Evolutionary conservation across 306 rosid species (phyloP).

Genomic region (Trichosanthes truncata): DNA sequence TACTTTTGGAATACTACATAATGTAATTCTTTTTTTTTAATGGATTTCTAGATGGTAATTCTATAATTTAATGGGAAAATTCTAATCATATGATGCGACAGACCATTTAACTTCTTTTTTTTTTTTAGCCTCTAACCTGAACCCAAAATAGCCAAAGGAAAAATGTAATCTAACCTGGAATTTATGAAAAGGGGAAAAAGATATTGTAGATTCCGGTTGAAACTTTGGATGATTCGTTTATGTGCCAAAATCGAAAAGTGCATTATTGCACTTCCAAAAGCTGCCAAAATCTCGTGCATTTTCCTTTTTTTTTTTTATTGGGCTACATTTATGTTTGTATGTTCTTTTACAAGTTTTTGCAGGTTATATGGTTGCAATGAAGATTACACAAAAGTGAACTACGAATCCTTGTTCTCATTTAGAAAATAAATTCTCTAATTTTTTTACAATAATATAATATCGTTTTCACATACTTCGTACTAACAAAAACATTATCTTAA

Average conservation of each 20-base stretch:
- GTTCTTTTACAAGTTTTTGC: too few species aligned
- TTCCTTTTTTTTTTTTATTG: background rate
- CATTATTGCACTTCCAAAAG: background rate
- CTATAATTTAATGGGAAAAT: background rate
- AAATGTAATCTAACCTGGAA: background rate
- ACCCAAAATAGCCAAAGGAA: background rate
- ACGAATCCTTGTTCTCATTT: too few species aligned
- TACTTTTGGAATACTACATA: background rate
- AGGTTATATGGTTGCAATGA: too few species aligned
- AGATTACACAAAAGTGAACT: too few species aligned
- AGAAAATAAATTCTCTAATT: too few species aligned
- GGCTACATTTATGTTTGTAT: too few species aligned
- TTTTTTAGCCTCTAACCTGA: background rate
- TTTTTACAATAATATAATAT: too few species aligned
- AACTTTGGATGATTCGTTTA: background rate
- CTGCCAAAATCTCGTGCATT: background rate
- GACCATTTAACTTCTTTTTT: background rate
- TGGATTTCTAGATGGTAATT: background rate
- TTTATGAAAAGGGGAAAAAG: background rate
- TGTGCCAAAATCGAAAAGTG: background rate
- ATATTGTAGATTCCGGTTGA: background rate
- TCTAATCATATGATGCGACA: slow-evolving; percentile 1
- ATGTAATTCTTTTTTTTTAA: background rate
- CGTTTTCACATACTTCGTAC: too few species aligned
- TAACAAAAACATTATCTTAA: too few species aligned